These are phyloP conservation scores for Crithidia fasciculata DNA, from an alignment of 208 protist species.

Conservation along the genomic window DNA sequence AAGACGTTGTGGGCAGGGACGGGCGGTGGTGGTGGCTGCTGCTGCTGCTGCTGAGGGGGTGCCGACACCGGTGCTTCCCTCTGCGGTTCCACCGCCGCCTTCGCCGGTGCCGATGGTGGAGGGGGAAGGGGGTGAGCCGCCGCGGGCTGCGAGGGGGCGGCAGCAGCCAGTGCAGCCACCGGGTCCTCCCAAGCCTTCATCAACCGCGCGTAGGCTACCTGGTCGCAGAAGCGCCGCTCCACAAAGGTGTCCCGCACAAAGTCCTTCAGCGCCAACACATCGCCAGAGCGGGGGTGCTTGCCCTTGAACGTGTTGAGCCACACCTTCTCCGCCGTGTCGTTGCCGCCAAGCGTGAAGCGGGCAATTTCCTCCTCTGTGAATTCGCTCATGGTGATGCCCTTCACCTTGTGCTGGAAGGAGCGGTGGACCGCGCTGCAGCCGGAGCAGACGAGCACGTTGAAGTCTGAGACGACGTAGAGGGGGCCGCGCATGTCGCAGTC, in stretches of 20 bases:
- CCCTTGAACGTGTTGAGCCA: conserved; percentile 60
- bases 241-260: conserved; percentile 52
- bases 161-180: conserved; percentile 6
- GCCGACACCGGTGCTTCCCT: not conserved
- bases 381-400: conserved; percentile 88
- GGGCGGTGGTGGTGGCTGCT: conserved; percentile 9
- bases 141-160: not conserved
- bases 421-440: conserved; percentile 79
- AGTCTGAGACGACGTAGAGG: conserved; percentile 77
- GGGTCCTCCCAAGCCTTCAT: conserved; percentile 34
- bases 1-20: conserved; percentile 42
- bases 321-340: conserved; percentile 64
- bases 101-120: not conserved
- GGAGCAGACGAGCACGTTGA: conserved; percentile 83
- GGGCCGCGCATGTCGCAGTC: conserved; percentile 75
- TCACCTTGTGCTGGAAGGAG: conserved; percentile 88
- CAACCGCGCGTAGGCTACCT: conserved; percentile 37
- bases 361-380: conserved; percentile 79
- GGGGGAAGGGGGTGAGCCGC: not conserved
- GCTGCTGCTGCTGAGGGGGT: not conserved
- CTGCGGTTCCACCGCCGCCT: not conserved
- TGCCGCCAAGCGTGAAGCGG: conserved; percentile 56
- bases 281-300: conserved; percentile 44
- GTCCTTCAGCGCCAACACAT: conserved; percentile 43
- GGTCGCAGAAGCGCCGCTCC: conserved; percentile 42